A percentile compares a stretch with the other conserved stretches of the same genome.
Conservation (phyloP, 495 filamentous ascomycete species). For the Lasiosphaeriaceae sp. region DNA sequence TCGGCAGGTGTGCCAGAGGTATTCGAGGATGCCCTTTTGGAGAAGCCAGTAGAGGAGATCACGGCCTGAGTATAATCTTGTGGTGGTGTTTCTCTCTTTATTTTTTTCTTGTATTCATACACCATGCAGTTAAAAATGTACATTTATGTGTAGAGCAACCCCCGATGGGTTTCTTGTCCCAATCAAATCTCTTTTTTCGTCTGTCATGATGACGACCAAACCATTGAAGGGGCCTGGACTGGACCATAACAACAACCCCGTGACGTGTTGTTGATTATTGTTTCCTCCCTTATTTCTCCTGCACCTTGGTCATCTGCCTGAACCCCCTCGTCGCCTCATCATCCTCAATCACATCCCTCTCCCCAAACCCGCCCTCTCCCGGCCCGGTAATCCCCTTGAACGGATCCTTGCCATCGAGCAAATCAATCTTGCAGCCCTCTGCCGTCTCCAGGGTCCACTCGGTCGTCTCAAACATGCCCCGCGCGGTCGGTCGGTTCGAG, state of each 20-base stretch:
- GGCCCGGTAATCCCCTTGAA: constrained; percentile 44
- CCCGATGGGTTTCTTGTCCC: neutral
- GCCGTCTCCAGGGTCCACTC: constrained; percentile 72
- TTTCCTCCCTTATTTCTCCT: constrained; percentile 15
- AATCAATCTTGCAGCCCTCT: constrained; percentile 61
- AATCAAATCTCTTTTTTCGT: neutral
- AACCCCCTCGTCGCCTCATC: constrained; percentile 36
- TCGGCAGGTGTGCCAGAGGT: constrained; percentile 6
- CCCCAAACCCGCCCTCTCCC: neutral
- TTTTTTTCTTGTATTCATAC: constrained; percentile 18
- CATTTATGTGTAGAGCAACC: constrained; percentile 7
- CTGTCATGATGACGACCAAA: too few species aligned
- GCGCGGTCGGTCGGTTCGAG: constrained; percentile 66
- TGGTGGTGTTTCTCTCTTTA: neutral
- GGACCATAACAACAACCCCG: too few species aligned
- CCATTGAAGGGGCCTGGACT: too few species aligned
- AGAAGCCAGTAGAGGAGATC: constrained; percentile 4
- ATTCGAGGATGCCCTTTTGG: constrained; percentile 3
- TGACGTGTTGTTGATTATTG: too few species aligned
- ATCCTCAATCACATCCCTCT: constrained; percentile 29
- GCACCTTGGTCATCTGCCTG: constrained; percentile 30
- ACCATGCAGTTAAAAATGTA: constrained; percentile 17
- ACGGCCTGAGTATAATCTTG: neutral
- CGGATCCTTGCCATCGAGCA: constrained; percentile 63
- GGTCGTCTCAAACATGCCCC: constrained; percentile 69